Conservation (phyloP, 352 stramenopile genomes). For the Pythium sukuiense region DNA sequence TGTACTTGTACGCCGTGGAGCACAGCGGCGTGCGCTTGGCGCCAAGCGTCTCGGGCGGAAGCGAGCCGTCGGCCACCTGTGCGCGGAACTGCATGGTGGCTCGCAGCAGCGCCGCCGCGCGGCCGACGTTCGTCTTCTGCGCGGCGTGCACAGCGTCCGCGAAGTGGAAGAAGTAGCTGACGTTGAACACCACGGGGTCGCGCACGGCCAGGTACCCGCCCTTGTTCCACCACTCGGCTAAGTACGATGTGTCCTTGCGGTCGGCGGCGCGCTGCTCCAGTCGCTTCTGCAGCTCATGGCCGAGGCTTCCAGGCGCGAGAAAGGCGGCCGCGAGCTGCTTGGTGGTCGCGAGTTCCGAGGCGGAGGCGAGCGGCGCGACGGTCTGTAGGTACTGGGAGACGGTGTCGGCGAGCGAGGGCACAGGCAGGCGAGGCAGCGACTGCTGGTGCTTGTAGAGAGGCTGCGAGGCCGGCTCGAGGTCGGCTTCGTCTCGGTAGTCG, state of each 20-base stretch:
- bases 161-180: slow-evolving; percentile 91
- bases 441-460: slow-evolving; percentile 85
- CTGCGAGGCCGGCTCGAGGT: slow-evolving; percentile 53
- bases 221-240: slow-evolving; percentile 83
- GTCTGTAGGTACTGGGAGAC: slow-evolving; percentile 90
- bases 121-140: slow-evolving; percentile 63
- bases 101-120: slow-evolving; percentile 82
- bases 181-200: slow-evolving; percentile 86
- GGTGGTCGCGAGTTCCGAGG: slow-evolving; percentile 66
- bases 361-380: slow-evolving; percentile 77
- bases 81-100: slow-evolving; percentile 89
- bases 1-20: slow-evolving; percentile 92
- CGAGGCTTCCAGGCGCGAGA: slow-evolving; percentile 53
- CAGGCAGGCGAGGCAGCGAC: slow-evolving; percentile 86
- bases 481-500: slow-evolving; percentile 82
- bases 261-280: slow-evolving; percentile 55
- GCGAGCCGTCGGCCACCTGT: slow-evolving; percentile 79
- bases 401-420: slow-evolving; percentile 90
- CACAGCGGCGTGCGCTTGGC: slow-evolving; percentile 90
- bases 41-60: slow-evolving; percentile 89
- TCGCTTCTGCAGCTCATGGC: slow-evolving; percentile 76
- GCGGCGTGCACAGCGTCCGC: slow-evolving; percentile 54
- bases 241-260: slow-evolving; percentile 63
- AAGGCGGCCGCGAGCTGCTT: slow-evolving; percentile 75
- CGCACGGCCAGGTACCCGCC: slow-evolving; percentile 74